Evolutionary conservation across 2,329 filamentous ascomycete genomes (phyloP), one percentile per base, ranked within the genome.

Genomic region (Coleophoma cylindrospora): DNA sequence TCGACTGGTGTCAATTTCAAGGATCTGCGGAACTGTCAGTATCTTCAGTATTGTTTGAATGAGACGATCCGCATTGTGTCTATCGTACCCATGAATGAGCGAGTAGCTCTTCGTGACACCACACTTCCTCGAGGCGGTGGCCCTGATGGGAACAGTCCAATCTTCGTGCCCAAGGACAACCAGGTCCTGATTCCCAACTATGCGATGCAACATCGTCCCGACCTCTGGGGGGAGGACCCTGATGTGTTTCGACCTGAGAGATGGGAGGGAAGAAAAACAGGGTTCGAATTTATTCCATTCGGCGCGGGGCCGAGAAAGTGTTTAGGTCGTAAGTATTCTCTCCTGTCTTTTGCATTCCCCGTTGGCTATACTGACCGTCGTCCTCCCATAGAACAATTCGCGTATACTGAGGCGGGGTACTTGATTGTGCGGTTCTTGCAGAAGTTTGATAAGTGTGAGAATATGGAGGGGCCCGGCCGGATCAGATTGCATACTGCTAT

Each of bases 241-340:
- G 54, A 61, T 4, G 61, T 62, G 48, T 61, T 58, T 68, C 71
- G 76, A 4, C 89, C 89, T 0, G 87, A 89, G 68, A 74, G 89
- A 17, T 94, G 88, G 88, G 66, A 66, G 40, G 73, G 74, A 14
- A 58, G 79, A 1, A 89, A 83, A 0, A 56, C 80, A 1, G 68
- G 79, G 34, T 88, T 91, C 69, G 89, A 88, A 0, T 89, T 88
- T 50, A 84, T 88, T 38, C 85, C 86, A 0, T 95, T 94, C 62
- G 87, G 83, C 56, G 72, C 82, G 14, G 86, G 86, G 0, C 83
- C 86, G 0, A 69, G 86, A 3, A 77, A 84, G 0, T 89, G 86
- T 52, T 86, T 94, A 1, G 89, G 89, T 56, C 67, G 45, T 59
- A 59, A 57, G 61, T 66, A 45, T 57, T 56, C 51, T 49, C 61